Evolutionary conservation across 352 stramenopile species (phyloP), one percentile per base, ranked within the genome.

Genomic region (Peronospora belbahrii): DNA sequence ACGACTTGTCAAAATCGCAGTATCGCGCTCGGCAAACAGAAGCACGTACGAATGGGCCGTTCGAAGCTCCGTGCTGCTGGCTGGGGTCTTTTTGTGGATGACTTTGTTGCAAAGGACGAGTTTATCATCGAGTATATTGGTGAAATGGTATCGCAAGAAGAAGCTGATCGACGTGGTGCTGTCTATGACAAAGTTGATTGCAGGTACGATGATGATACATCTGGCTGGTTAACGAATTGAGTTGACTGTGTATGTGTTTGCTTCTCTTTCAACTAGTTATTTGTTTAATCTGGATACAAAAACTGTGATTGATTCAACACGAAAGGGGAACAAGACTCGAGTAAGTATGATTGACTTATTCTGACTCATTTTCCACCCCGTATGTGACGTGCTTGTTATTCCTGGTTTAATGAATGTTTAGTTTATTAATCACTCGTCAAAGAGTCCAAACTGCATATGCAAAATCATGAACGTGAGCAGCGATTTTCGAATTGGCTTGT

Each of bases 81-180:
- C 13, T 98, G 83, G 84, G 95, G 95, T 4, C 62, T 97, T 6
- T 98, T 95, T 54, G 84, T 89, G 3, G 84, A 94, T 42, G 58
- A 95, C 25, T 56, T 59, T 28, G 68, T 97, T 14, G 75, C 77
- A 25, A 97, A 96, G 48, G 87, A 94, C 24, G 86, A 97, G 48
- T 97, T 97, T 53, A 74, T 98, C 25, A 76, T 89, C 50, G 91
- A 97, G 59, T 98, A 98, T 64, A 81, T 95, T 37, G 95, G 95
- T 18, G 95, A 98, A 46, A 77, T 95, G 62, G 82, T 97, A 5
- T 81, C 85, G 11, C 88, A 96, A 42, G 55, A 89, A 44, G 94
- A 97, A 50, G 85, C 88, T 8, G 88, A 97, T 63, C 67, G 88
- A 8, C 75, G 92, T 39, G 87, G 88, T 10, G 48, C 52, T 8